These are phyloP conservation scores for Penicillium sp. DNA, from an alignment of 2,329 filamentous ascomycete species.

Conservation along the genomic window DNA sequence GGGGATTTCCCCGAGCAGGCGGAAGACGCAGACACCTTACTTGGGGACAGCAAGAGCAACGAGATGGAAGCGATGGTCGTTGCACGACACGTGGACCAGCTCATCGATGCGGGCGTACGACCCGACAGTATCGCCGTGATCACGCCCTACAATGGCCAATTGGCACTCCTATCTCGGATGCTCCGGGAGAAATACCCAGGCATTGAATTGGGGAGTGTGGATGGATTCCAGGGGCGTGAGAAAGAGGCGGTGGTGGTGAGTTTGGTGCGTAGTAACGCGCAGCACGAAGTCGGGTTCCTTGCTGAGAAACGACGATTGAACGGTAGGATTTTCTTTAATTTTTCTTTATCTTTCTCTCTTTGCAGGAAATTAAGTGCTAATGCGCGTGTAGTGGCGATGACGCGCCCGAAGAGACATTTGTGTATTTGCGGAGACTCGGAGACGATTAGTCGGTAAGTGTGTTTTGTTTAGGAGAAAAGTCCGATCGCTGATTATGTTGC, in stretches of 20 bases:
- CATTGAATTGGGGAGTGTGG: conserved; percentile 92
- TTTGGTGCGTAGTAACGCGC: conserved; percentile 86
- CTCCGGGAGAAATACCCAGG: conserved; percentile 80
- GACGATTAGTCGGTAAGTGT: conserved; percentile 81
- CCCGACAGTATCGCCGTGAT: conserved; percentile 88
- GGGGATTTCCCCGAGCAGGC: conserved; percentile 84
- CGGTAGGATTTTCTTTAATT: conserved; percentile 59
- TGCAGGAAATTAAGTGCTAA: conserved; percentile 3
- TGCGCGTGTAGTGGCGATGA: conserved; percentile 79
- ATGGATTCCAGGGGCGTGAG: conserved; percentile 95
- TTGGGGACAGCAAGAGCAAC: conserved; percentile 85
- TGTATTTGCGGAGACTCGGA: conserved; percentile 93
- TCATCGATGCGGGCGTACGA: conserved; percentile 78
- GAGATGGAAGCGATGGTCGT: conserved; percentile 86
- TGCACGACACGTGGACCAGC: conserved; percentile 69
- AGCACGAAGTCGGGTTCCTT: conserved; percentile 88
- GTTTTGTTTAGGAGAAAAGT: not conserved
- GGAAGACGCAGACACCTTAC: conserved; percentile 65
- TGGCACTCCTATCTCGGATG: conserved; percentile 71
- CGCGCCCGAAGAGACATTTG: conserved; percentile 84
- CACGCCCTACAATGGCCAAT: conserved; percentile 94
- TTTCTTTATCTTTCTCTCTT: not conserved
- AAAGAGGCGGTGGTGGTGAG: conserved; percentile 94
- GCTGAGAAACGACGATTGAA: conserved; percentile 90
- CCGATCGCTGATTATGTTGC: conserved; percentile 13